These are phyloP conservation scores for Exobasidium cylindrosporum DNA, from an alignment of 1,284 basidiomycete species.

Conservation along the genomic window DNA sequence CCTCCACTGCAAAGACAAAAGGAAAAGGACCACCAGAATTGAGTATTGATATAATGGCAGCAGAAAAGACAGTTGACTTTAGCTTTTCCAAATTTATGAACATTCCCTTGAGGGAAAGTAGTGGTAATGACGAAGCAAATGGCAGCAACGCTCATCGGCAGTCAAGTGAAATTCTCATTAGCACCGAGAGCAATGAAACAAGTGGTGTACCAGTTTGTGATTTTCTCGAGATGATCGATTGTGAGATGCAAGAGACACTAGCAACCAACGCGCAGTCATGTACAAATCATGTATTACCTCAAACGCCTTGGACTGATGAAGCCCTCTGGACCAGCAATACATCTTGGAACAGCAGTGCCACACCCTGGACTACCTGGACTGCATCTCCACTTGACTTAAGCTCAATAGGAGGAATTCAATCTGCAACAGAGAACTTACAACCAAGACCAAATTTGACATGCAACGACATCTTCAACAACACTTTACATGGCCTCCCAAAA, in stretches of 20 bases:
- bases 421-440: neutral
- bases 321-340: too few relatives aligned
- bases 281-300: neutral
- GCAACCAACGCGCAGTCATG: neutral
- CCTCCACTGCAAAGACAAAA: neutral
- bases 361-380: neutral
- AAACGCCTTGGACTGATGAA: neutral
- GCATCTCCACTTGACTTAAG: neutral
- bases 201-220: neutral
- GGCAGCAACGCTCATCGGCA: neutral
- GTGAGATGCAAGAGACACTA: neutral
- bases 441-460: neutral
- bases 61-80: neutral
- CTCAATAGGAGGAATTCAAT: neutral
- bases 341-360: too few relatives aligned
- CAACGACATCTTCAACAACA: neutral
- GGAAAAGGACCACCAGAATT: neutral
- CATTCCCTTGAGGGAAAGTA: neutral
- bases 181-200: neutral
- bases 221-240: neutral
- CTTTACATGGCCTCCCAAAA: too few relatives aligned
- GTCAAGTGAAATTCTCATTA: neutral
- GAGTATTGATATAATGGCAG: neutral
- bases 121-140: neutral
- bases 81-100: neutral